phyloP scores from a whole-genome alignment of 2,329 filamentous ascomycete genomes.

The Colletotrichum eleusines region DNA sequence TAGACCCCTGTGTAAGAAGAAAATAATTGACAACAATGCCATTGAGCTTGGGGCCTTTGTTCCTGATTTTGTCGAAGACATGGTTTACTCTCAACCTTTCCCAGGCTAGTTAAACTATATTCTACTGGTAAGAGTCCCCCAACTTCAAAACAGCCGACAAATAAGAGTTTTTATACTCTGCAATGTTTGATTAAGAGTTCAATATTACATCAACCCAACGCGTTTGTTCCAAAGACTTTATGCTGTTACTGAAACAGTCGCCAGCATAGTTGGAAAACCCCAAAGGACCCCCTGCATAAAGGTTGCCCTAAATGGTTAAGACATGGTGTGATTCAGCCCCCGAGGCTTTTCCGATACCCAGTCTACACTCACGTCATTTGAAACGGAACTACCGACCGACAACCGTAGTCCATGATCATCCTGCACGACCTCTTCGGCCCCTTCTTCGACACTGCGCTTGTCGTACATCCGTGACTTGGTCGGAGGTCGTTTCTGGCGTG shows the following conservation, averaged over 20 bases:
- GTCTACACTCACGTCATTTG: background rate
- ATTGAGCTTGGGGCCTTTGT: too few relatives aligned
- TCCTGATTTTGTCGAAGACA: too few relatives aligned
- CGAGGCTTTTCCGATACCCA: background rate
- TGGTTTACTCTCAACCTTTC: background rate
- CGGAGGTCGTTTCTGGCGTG: background rate
- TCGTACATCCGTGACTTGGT: background rate
- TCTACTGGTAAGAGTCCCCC: too few relatives aligned
- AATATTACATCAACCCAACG: accelerated
- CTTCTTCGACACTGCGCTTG: background rate
- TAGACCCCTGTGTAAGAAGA: background rate
- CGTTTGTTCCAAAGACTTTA: too few relatives aligned
- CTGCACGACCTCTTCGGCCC: background rate
- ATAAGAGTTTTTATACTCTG: too few relatives aligned
- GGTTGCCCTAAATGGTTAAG: background rate
- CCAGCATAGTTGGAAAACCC: background rate
- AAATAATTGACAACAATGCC: too few relatives aligned
- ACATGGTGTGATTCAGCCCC: background rate
- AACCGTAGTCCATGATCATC: background rate
- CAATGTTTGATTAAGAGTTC: too few relatives aligned
- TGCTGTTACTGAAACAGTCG: too few relatives aligned
- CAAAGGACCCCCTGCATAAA: background rate
- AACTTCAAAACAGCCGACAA: too few relatives aligned
- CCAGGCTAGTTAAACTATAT: too few relatives aligned
- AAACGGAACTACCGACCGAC: background rate